Percentiles rank a stretch among this genome's conserved stretches.
Evolutionary conservation across 495 filamentous ascomycete species (phyloP).

Genomic region (Aspergillus sparsus): DNA sequence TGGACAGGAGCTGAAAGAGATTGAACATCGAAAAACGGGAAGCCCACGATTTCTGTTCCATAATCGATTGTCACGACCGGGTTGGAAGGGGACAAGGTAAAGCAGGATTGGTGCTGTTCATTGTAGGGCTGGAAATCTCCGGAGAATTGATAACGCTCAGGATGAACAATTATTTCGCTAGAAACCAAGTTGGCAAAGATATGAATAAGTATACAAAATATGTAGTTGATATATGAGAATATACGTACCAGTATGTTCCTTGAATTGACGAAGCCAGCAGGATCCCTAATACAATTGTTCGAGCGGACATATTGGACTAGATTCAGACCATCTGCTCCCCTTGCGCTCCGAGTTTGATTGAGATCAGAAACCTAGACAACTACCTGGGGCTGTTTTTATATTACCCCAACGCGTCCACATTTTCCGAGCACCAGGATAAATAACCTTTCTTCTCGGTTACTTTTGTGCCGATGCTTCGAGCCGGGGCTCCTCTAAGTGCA

Average conservation of each 20-base stretch:
- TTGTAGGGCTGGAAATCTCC: neutral
- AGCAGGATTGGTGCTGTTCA: conserved; percentile 3
- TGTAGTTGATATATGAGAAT: neutral
- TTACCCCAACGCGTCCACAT: neutral
- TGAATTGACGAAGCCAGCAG: neutral
- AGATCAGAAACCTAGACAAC: neutral
- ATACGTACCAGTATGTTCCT: neutral
- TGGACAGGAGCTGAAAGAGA: conserved; percentile 17
- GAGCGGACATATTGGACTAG: neutral
- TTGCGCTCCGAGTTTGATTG: neutral
- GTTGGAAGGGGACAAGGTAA: conserved; percentile 7
- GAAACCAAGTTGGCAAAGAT: neutral
- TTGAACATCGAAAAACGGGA: conserved; percentile 15
- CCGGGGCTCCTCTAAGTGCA: neutral
- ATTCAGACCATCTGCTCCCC: neutral
- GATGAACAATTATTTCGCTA: neutral
- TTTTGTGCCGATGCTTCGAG: neutral
- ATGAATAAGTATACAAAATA: neutral
- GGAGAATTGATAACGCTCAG: neutral
- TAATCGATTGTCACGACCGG: conserved; percentile 18
- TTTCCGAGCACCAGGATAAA: neutral
- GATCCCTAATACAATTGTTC: neutral
- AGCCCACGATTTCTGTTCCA: conserved; percentile 19
- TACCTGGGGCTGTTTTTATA: neutral
- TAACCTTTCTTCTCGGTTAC: neutral